Evolutionary conservation across 2,329 filamentous ascomycete species (phyloP), one percentile per base, ranked within the genome.

Genomic region (Fusarium ramigenum): DNA sequence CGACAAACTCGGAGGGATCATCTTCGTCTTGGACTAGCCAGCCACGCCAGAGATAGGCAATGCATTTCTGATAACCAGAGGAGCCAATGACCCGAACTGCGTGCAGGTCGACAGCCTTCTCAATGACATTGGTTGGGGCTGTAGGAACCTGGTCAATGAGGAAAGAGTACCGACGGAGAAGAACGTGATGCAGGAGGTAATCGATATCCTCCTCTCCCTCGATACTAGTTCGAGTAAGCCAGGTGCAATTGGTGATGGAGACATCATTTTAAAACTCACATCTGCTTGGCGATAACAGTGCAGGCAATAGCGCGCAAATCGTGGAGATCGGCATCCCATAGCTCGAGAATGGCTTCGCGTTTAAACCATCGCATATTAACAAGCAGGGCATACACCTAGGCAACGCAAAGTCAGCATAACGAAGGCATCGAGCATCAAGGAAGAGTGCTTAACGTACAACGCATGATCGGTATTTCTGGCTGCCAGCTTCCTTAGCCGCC

Each of bases 21-120:
- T 95, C 88, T 77, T 98, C 95, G 75, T 98, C 94, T 81, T 99
- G 96, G n/a, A 97, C 91, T 14, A 98, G 86, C 96, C 96, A 99
- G 28, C 96, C 96, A 70, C 91, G 90, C 96, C 96, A 99, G 14
- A 99, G 90, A 79, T 97, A 94, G 70, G 88, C 90, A 78, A 98
- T 94, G 80, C 96, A 98, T 84, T 97, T 97, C 75, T 98, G 96
- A 81, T 98, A 99, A 32, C 96, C 96, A 0, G 94, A 95, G 2
- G 93, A 96, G 5, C 94, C 94, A 70, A 98, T 98, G 53, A 99
- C 91, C 19, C 89, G 88, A 50, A 98, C 86, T 2, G 96, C 94
- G 80, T 99, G 96, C 32, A 98, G 84, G 78, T 99, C 96, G 40
- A 98, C 95, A 0, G 96, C 94, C 78, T 94, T 93, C 82, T 99